phyloP scores from a whole-genome alignment of 2,329 filamentous ascomycete genomes.

The Metarhizium album region DNA sequence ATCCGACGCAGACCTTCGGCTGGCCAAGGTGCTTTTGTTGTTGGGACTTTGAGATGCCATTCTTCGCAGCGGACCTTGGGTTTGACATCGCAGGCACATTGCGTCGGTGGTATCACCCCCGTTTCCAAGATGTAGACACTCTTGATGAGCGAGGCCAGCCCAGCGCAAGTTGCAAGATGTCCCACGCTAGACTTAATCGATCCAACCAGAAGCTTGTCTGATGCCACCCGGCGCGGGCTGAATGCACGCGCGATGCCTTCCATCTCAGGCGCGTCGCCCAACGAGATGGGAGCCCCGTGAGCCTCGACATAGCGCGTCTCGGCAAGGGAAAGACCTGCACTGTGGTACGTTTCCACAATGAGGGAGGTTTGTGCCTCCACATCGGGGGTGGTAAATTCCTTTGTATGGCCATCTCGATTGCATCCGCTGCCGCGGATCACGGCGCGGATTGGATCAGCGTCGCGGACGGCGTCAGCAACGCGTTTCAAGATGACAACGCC shows the following conservation, averaged over 20 bases:
- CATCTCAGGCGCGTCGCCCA: slow-evolving; percentile 19
- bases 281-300: slow-evolving; percentile 28
- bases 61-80: slow-evolving; percentile 13
- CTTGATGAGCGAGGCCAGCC: slow-evolving; percentile 16
- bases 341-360: slow-evolving; percentile 18
- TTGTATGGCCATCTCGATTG: slow-evolving; percentile 25
- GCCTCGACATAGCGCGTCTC: slow-evolving; percentile 26
- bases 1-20: slow-evolving; percentile 9
- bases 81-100: slow-evolving; percentile 13
- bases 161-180: slow-evolving; percentile 14
- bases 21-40: slow-evolving; percentile 3
- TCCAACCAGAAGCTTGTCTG: slow-evolving; percentile 12
- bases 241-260: slow-evolving; percentile 12
- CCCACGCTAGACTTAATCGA: slow-evolving; percentile 19
- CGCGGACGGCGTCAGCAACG: slow-evolving; percentile 27
- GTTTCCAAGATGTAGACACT: slow-evolving; percentile 14
- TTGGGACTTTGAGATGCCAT: slow-evolving; percentile 8
- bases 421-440: slow-evolving; percentile 19
- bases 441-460: slow-evolving; percentile 25
- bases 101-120: slow-evolving; percentile 15
- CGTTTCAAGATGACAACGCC: slow-evolving; percentile 29
- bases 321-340: slow-evolving; percentile 5
- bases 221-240: neutral
- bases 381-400: slow-evolving; percentile 29
- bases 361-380: slow-evolving; percentile 16